Conservation (phyloP, 305 asterid species). For the Fraxinus albicans region DNA sequence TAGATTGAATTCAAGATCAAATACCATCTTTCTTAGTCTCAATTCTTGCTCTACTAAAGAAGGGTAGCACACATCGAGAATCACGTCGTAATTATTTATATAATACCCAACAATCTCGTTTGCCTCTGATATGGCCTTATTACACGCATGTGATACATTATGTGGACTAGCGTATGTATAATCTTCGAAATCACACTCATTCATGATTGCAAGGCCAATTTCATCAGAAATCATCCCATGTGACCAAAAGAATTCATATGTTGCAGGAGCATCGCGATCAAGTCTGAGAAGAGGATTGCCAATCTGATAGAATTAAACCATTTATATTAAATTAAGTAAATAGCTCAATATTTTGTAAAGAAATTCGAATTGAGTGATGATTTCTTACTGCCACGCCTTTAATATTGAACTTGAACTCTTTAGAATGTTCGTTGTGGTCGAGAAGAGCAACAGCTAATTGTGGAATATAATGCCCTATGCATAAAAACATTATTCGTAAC, state of each 20-base stretch:
- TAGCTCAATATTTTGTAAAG: not conserved
- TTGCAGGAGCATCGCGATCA: slow-evolving; percentile 82
- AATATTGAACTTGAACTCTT: slow-evolving; percentile 73
- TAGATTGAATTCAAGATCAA: not conserved
- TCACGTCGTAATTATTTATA: slow-evolving; percentile 74
- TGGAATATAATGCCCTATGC: slow-evolving; percentile 86
- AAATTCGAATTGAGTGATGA: slow-evolving; percentile 12
- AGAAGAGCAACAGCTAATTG: slow-evolving; percentile 79
- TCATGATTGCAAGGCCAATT: slow-evolving; percentile 65
- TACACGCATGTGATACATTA: slow-evolving; percentile 61
- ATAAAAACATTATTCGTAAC: not conserved
- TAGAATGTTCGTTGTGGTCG: slow-evolving; percentile 66
- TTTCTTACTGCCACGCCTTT: slow-evolving; percentile 85
- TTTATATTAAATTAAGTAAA: slow-evolving; percentile 2
- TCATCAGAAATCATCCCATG: slow-evolving; percentile 99
- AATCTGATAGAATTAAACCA: slow-evolving; percentile 46
- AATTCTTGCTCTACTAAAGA: slow-evolving; percentile 88
- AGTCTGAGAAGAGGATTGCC: slow-evolving; percentile 94
- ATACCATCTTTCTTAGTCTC: slow-evolving; percentile 71
- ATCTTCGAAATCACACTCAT: slow-evolving; percentile 81
- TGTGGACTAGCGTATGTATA: slow-evolving; percentile 69
- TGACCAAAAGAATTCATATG: slow-evolving; percentile 89
- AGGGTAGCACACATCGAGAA: slow-evolving; percentile 95
- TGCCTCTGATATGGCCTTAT: slow-evolving; percentile 59
- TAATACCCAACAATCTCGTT: slow-evolving; percentile 64